These are phyloP conservation scores for Ascochyta rabiei DNA, from an alignment of 2,329 filamentous ascomycete species.

Conservation along the genomic window DNA sequence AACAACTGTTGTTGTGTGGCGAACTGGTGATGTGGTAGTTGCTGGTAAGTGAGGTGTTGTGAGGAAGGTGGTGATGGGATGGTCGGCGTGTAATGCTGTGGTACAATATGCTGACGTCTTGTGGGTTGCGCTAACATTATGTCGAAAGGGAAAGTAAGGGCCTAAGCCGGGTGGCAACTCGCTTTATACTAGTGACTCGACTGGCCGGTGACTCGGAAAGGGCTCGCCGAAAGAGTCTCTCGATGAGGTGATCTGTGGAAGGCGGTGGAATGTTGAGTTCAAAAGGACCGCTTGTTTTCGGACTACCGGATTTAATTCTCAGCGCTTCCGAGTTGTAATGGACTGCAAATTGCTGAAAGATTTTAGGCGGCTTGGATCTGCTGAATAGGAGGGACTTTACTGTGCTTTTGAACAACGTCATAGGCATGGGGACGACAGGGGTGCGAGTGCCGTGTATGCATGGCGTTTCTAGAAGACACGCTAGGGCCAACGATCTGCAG, in stretches of 20 bases:
- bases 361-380: slow-evolving; percentile 30
- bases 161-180: slow-evolving; percentile 46
- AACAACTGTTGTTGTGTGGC: slow-evolving; percentile 37
- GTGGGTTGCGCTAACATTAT: slow-evolving; percentile 47
- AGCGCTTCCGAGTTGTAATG: slow-evolving; percentile 24
- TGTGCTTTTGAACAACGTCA: slow-evolving; percentile 19
- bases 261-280: slow-evolving; percentile 31
- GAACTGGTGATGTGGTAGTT: slow-evolving; percentile 32
- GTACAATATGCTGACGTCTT: slow-evolving; percentile 45
- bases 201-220: slow-evolving; percentile 38
- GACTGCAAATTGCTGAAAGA: slow-evolving; percentile 46
- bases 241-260: slow-evolving; percentile 45
- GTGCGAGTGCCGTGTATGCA: slow-evolving; percentile 14
- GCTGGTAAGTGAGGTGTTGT: slow-evolving; percentile 38
- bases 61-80: slow-evolving; percentile 40
- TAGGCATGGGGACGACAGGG: slow-evolving; percentile 22
- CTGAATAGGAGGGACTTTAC: slow-evolving; percentile 28
- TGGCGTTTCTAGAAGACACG: slow-evolving; percentile 27
- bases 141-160: slow-evolving; percentile 38
- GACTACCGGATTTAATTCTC: slow-evolving; percentile 34
- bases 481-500: slow-evolving; percentile 24
- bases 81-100: slow-evolving; percentile 28
- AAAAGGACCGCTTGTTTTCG: slow-evolving; percentile 31
- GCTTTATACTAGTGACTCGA: slow-evolving; percentile 45
- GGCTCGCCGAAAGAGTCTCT: slow-evolving; percentile 18